Evolutionary conservation across 441 rosid genomes (phyloP), one percentile per base, ranked within the genome.

Genomic region (Cnidoscolus chayamansa): DNA sequence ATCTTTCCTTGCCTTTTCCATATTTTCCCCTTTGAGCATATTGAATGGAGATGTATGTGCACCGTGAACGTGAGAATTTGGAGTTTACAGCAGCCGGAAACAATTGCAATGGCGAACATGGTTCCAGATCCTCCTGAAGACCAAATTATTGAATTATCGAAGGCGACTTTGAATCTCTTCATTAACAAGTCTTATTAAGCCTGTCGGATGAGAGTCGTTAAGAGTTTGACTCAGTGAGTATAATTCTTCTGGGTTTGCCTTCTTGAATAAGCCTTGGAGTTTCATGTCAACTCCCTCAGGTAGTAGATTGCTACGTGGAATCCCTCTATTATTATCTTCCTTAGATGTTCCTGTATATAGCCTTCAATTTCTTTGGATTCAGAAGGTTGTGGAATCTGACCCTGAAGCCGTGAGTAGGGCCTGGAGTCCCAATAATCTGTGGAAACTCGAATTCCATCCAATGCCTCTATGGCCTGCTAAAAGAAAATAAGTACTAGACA

Each of bases 381-480:
- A 72, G 84, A 68, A 72, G 78, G 86, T 63, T 77, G 91, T 56
- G 87, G 87, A 58, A 87, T 85, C 77, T 90, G 98, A 72, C 90
- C 86, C 76, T 84, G 97, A 61, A 90, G 95, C 70, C 99, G 84
- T 12, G 98, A 93, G 69, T 88, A 96, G 48, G 98, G 98, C 78
- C 98, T 86, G 32, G 90, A 88, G 56, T 89, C 94, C 99, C 99
- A 96, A 72, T 96, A 96, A 57, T 86, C 97, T 25, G 77, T 82
- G 81, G 98, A 93, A 67, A 96, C 90, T 77, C 99, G 84, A 80
- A 82, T 84, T 61, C 80, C 71, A 61, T 96, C 99, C 89, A 92
- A 69, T 73, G 99, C 97, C 82, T 93, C 99, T 31, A 96, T 77
- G 9, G 90, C 93, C 99, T 96, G 88, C 76, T 76, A 11, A 30